Evolutionary conservation across 2,329 filamentous ascomycete genomes (phyloP).

Genomic region (Basipetospora sp.): DNA sequence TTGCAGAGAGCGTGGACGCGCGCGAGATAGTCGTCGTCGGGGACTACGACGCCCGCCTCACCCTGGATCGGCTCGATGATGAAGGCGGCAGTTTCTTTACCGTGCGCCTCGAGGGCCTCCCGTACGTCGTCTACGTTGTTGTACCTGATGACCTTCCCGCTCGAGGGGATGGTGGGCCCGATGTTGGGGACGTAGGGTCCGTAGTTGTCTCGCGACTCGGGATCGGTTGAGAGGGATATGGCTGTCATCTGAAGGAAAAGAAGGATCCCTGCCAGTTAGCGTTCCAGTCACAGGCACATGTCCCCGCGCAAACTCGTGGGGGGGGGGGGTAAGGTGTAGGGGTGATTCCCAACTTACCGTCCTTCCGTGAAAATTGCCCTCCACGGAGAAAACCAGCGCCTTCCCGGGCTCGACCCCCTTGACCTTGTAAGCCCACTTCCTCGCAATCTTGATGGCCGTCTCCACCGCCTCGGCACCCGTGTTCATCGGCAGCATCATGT

Average conservation of each 20-base stretch:
- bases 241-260: slow-evolving; percentile 73
- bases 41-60: slow-evolving; percentile 91
- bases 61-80: slow-evolving; percentile 95
- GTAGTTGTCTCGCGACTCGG: slow-evolving; percentile 92
- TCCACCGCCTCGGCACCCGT: slow-evolving; percentile 93
- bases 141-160: slow-evolving; percentile 64
- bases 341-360: too few species aligned
- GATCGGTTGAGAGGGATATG: slow-evolving; percentile 87
- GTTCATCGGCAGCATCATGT: slow-evolving; percentile 98
- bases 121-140: slow-evolving; percentile 73
- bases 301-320: background rate
- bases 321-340: background rate
- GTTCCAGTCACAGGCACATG: background rate
- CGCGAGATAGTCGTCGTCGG: slow-evolving; percentile 72
- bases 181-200: slow-evolving; percentile 87
- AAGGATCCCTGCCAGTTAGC: slow-evolving; percentile 6
- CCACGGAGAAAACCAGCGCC: slow-evolving; percentile 69
- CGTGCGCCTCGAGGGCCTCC: slow-evolving; percentile 63
- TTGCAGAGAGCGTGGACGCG: slow-evolving; percentile 75
- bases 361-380: slow-evolving; percentile 91
- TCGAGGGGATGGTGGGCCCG: slow-evolving; percentile 61
- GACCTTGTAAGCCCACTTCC: slow-evolving; percentile 96
- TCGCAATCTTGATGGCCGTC: slow-evolving; percentile 86
- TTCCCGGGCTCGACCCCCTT: slow-evolving; percentile 77
- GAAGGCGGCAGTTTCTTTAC: slow-evolving; percentile 77